A percentile compares a stretch with the other conserved stretches of the same genome.
These are phyloP conservation scores for Aspergillus intermedius DNA, from an alignment of 2,329 filamentous ascomycete genomes.

Conservation along the genomic window DNA sequence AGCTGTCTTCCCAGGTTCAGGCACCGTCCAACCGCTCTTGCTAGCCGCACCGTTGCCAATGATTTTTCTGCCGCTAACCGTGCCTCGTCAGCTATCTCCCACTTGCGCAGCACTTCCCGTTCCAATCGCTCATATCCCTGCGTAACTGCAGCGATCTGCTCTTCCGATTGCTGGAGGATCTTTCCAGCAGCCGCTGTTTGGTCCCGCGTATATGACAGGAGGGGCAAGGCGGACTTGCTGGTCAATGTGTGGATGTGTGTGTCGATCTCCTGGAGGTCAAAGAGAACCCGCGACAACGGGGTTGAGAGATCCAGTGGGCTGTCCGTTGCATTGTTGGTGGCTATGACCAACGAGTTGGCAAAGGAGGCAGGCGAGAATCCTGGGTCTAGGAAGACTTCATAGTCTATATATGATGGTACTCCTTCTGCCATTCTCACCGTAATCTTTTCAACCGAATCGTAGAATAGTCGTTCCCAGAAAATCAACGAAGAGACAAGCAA, in stretches of 20 bases:
- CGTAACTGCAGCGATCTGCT: constrained; percentile 71
- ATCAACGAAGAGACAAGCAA: not conserved
- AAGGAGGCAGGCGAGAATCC: constrained; percentile 74
- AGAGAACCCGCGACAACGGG: constrained; percentile 84
- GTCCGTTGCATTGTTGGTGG: constrained; percentile 88
- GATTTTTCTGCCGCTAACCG: constrained; percentile 68
- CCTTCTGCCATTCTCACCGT: constrained; percentile 26
- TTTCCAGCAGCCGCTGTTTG: constrained; percentile 66
- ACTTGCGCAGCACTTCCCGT: constrained; percentile 76
- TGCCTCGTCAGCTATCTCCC: constrained; percentile 79
- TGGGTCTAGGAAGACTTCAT: constrained; percentile 80
- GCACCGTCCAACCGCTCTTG: constrained; percentile 68
- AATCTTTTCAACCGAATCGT: not conserved
- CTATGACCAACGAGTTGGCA: constrained; percentile 79
- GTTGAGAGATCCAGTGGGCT: constrained; percentile 88
- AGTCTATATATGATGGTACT: constrained; percentile 82
- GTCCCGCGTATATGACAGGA: constrained; percentile 69
- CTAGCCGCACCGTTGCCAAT: constrained; percentile 71
- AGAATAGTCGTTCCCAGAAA: not conserved
- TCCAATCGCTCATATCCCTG: constrained; percentile 81
- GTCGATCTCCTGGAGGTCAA: constrained; percentile 95
- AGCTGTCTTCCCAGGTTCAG: constrained; percentile 78
- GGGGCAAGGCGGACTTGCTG: constrained; percentile 71
- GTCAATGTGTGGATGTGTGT: constrained; percentile 89
- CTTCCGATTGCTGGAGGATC: constrained; percentile 70